Base-by-base conservation (phyloP, 352 stramenopile genomes). In the Blastocystis sp. region DNA sequence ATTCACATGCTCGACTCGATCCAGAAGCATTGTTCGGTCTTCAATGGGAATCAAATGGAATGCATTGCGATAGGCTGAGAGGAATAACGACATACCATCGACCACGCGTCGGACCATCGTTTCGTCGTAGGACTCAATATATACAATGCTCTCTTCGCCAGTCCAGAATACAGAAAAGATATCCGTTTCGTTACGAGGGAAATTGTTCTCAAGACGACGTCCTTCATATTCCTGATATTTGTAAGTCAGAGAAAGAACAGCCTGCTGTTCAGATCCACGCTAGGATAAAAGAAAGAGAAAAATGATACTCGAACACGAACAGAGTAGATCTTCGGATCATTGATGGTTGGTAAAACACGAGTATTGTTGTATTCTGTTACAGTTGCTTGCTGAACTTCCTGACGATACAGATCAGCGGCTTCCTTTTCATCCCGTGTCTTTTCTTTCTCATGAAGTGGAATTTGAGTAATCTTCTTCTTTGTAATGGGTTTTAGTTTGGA, bases 61-160 rank as follows among this genome's bases (percentile, higher is more conserved):
- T 0, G 71, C 71, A 56, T 83, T 83, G 14, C 39, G 27, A 24
- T 66, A 66, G 19, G 46, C 71, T 3, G 71, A 83, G 29, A 83
- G 71, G 35, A 83, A 83, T 14, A 83, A 19, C 21, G 46, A 51
- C 71, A 83, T 83, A 21, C 71, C 71, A 16, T 59, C 51, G 1
- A 83, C 71, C 29, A 83, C 52, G 29, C 51, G 29, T 11, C 71
- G 71, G 1, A 83, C 71, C n/a, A 83, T 83, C 46, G 71, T 67
- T 42, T 83, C 71, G 32, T 67, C 71, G 71, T 66, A 66, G 29
- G 71, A 51, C 51, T 83, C 71, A 56, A 83, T 83, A 56, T 83
- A 83, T 21, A 83, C 42, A 24, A 83, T 14, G n/a, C 71, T 59
- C 51, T 83, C 46, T 42, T 83, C 51, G 12, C 71, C 71, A 27